Base-by-base conservation (phyloP, 441 rosid species). In the Hura crepitans region DNA sequence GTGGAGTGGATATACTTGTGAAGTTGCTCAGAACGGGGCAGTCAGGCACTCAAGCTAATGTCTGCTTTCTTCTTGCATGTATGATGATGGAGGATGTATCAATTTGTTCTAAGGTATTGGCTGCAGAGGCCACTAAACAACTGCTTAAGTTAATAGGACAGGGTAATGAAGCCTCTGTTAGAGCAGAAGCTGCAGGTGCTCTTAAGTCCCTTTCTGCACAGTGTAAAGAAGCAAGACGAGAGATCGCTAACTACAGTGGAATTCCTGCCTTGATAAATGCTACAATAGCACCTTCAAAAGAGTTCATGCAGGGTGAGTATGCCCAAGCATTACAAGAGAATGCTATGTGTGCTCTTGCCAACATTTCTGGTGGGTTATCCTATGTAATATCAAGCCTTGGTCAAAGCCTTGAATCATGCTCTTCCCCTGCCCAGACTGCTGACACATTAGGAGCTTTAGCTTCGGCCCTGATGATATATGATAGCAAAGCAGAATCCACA, bases 161-260 rank as follows among this genome's bases (percentile, higher is more conserved):
- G 35, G 99, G 97, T 68, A 96, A 96, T 77, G 98, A 96, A 79
- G 91, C 97, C 58, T 66, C 97, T 25, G 97, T 96, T 68, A 90
- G 99, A 82, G 98, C 99, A 72, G 98, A 93, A 86, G 96, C 99
- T 73, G 98, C 99, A 51, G 97, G 94, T 71, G 96, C 98, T 75
- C 89, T 96, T 43, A 92, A 96, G 81, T 89, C 98, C 67, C 97
- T 96, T 74, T 96, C 99, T 80, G 85, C 90, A 25, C 97, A 86
- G 74, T 86, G 90, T 76, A 92, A 92, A 83, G 98, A 93, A 81
- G 98, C 99, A 62, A 89, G 96, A 76, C 82, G 80, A 64, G 97
- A 96, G 75, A 90, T 93, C 45, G 99, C 98, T 63, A 87, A 81
- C 79, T 77, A 85, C 60, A 92, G 89, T 78, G 99, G 99, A 64